Conservation (phyloP, 768 basidiomycete genomes). For the Ramaria sp. region DNA sequence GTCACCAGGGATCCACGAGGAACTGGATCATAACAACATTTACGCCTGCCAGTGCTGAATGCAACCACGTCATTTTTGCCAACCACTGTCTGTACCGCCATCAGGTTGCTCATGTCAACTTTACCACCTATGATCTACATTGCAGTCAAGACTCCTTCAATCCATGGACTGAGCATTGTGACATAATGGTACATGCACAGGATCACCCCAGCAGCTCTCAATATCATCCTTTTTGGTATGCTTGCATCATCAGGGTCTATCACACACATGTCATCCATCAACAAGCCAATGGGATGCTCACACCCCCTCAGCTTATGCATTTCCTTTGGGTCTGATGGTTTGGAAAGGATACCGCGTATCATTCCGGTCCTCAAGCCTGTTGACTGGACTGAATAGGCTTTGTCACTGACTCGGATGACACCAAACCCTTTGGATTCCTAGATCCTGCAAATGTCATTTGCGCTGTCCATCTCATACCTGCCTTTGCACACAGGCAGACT, state of each 20-base stretch:
- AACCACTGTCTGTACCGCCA: conserved; percentile 16
- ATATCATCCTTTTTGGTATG: conserved; percentile 17
- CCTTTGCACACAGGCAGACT: too few species aligned
- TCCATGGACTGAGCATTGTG: conserved; percentile 8
- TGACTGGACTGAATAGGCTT: conserved; percentile 6
- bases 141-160: conserved; percentile 14
- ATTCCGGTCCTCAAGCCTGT: not conserved
- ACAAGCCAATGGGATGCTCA: not conserved
- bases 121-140: conserved; percentile 16
- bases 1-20: too few species aligned
- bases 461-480: conserved; percentile 4
- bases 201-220: conserved; percentile 8
- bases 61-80: conserved; percentile 5
- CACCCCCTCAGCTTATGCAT: not conserved
- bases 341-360: not conserved
- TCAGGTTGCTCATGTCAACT: conserved; percentile 12
- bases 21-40: too few species aligned
- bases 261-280: too few species aligned
- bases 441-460: conserved; percentile 6
- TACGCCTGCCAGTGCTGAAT: too few species aligned
- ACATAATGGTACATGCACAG: conserved; percentile 15
- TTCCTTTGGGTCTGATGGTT: conserved; percentile 10
- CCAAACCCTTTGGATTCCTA: conserved; percentile 6
- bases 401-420: not conserved
- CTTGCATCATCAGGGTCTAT: conserved; percentile 9